Base-by-base conservation (phyloP, 139 green algal genomes). In the Closterium sp. region DNA sequence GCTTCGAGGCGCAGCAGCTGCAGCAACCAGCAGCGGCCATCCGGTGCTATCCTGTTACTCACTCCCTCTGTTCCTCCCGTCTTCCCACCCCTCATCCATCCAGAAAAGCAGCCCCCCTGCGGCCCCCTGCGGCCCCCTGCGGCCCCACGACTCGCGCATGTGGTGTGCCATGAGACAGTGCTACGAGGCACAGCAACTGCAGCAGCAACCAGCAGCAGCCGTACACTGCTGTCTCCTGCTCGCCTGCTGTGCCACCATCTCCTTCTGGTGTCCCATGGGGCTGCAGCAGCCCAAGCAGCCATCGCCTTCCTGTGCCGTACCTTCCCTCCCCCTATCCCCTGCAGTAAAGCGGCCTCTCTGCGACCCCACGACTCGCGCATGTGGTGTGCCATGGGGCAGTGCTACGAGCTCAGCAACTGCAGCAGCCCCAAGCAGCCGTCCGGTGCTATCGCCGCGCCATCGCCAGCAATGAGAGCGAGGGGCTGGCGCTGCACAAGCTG, bases 121-220 rank as follows among this genome's bases (percentile, higher is more conserved):
- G 16, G 1, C 16, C 12, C 36, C 4, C 36, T 21, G 88, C 81
- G 4, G 81, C 32, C 6, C 6, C 36, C 90, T 91, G 21, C 90
- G 94, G 3, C 92, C 92, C 31, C 66, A 96, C 4, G 98, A 99
- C 92, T 95, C 97, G 9, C 96, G 98, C 90, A 99, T 99, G 97
- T 99, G 98, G 98, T 98, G 96, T 86, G 98, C 98, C 16, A 97
- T 99, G 95, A 98, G 97, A 9, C 96, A 99, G 94, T 99, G 97
- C 96, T 98, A 98, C 91, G 95, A 97, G 94, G 94, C 91, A 86
- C 95, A 97, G 84, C 94, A 96, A 93, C 93, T 98, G 86, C 84
- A 84, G 6, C 94, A 96, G 94, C 34, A 93, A 21, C 93, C 96
- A n/a, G 95, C 95, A 7, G 97, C 97, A 35, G 97, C 94, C 99